These are phyloP conservation scores for Cyberlindnera nakhonratchasimensis DNA, from an alignment of 805 yeast species.

Conservation along the genomic window DNA sequence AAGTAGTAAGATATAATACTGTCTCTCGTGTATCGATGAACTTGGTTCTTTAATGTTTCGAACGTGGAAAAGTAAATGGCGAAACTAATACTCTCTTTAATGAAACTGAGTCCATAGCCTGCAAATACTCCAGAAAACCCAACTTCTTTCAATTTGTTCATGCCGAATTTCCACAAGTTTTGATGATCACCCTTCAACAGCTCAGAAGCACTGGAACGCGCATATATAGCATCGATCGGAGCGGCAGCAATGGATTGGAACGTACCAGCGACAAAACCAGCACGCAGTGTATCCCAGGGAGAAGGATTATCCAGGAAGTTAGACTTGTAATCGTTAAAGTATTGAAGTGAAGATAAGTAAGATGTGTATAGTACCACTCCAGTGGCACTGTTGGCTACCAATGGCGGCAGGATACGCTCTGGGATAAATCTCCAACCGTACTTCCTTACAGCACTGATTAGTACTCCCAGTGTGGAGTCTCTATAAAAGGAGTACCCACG, in stretches of 20 bases:
- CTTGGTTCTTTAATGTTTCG: slow-evolving; percentile 72
- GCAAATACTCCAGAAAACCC: slow-evolving; percentile 87
- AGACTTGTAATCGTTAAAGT: slow-evolving; percentile 27
- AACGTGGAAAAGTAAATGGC: slow-evolving; percentile 80
- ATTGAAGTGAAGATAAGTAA: slow-evolving; percentile 56
- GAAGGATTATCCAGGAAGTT: slow-evolving; percentile 23
- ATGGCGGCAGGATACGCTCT: slow-evolving; percentile 75
- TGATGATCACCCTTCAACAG: slow-evolving; percentile 62
- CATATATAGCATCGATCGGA: slow-evolving; percentile 87
- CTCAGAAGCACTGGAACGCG: slow-evolving; percentile 76
- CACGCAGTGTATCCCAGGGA: slow-evolving; percentile 58
- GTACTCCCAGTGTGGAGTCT: slow-evolving; percentile 75
- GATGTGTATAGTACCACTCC: slow-evolving; percentile 85
- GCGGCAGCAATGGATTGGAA: slow-evolving; percentile 90
- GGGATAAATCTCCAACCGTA: slow-evolving; percentile 90
- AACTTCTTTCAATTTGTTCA: slow-evolving; percentile 61
- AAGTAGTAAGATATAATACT: slow-evolving; percentile 42
- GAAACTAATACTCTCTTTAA: slow-evolving; percentile 80
- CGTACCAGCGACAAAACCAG: slow-evolving; percentile 85
- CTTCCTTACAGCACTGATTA: slow-evolving; percentile 63
- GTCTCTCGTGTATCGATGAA: slow-evolving; percentile 45
- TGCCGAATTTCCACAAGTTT: slow-evolving; percentile 75
- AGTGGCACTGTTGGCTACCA: slow-evolving; percentile 83
- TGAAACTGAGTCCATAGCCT: slow-evolving; percentile 73
- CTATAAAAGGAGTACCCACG: slow-evolving; percentile 43